Evolutionary conservation across 106 monocot genomes (phyloP).

Genomic region (Acanthochlamys bracteata): DNA sequence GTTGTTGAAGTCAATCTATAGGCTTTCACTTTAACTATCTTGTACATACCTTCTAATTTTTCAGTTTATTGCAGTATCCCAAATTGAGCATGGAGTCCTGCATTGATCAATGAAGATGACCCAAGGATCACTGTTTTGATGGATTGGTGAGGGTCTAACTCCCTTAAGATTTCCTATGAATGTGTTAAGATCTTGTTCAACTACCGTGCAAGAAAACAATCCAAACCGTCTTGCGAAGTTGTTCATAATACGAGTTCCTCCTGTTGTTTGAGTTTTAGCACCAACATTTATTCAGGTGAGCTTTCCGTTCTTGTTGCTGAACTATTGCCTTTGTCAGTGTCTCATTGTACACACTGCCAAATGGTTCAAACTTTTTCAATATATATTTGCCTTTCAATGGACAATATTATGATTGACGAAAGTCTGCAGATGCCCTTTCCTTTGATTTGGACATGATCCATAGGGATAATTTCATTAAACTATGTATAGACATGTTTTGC

Average conservation of each 20-base stretch:
- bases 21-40: too few relatives aligned
- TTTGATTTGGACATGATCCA: too few relatives aligned
- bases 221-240: slow-evolving; percentile 73
- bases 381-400: not conserved
- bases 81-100: slow-evolving; percentile 71
- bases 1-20: too few relatives aligned
- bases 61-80: slow-evolving; percentile 58
- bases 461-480: not conserved
- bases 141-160: slow-evolving; percentile 79
- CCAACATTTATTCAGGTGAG: slow-evolving; percentile 82
- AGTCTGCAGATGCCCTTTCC: not conserved
- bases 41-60: not conserved
- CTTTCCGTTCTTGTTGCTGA: not conserved
- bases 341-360: not conserved
- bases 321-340: not conserved
- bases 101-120: slow-evolving; percentile 65
- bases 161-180: slow-evolving; percentile 85
- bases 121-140: slow-evolving; percentile 69
- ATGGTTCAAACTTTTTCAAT: not conserved
- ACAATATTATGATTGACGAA: not conserved
- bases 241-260: slow-evolving; percentile 69
- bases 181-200: slow-evolving; percentile 71
- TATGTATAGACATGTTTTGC: not conserved
- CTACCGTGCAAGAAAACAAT: slow-evolving; percentile 80
- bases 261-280: slow-evolving; percentile 58